phyloP scores from a whole-genome alignment of 148 eudicot genomes.

The Rhododendron griersonianum region DNA sequence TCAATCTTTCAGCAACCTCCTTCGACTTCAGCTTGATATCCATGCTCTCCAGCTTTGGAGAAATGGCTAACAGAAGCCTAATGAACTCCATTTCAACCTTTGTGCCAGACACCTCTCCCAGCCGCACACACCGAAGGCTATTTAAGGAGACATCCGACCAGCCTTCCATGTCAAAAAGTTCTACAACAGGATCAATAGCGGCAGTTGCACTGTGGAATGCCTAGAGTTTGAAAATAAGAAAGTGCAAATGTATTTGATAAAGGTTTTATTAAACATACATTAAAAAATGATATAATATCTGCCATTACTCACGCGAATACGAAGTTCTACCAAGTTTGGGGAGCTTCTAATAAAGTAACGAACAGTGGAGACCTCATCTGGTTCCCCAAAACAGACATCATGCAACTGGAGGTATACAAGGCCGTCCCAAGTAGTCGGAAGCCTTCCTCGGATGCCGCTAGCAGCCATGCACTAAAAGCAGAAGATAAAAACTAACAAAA shows the following conservation, averaged over 20 bases:
- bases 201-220: too few relatives aligned
- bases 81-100: neutral
- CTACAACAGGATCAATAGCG: too few relatives aligned
- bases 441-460: neutral
- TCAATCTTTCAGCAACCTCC: neutral
- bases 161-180: too few relatives aligned
- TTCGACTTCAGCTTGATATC: too few relatives aligned
- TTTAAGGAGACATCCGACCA: neutral
- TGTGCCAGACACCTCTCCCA: neutral
- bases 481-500: neutral
- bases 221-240: too few relatives aligned
- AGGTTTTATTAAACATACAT: too few relatives aligned
- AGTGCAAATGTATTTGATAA: too few relatives aligned
- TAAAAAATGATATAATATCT: too few relatives aligned
- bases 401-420: neutral
- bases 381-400: neutral
- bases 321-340: neutral
- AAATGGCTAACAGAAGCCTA: neutral
- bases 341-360: slow-evolving; percentile 16
- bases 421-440: neutral
- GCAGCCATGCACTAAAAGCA: neutral
- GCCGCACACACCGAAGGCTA: fast-evolving
- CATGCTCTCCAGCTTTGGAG: neutral
- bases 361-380: neutral
- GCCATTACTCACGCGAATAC: neutral